Percentiles rank a stretch among this genome's conserved stretches.
Evolutionary conservation across 116 monocot species (phyloP).

Genomic region (Cymodocea nodosa): DNA sequence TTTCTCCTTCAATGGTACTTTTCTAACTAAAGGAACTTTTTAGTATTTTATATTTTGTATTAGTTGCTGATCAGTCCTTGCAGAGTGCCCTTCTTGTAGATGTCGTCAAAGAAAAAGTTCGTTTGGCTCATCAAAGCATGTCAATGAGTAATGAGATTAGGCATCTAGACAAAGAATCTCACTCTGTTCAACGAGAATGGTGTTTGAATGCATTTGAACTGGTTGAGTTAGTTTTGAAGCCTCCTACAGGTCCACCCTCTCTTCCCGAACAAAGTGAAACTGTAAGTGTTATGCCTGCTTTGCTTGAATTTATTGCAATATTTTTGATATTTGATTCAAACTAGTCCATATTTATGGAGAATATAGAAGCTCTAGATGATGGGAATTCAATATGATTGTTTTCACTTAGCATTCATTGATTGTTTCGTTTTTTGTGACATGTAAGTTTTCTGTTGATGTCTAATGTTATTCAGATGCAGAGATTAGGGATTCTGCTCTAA

Average conservation of each 20-base stretch:
- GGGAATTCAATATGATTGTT: too few relatives aligned
- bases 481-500: too few relatives aligned
- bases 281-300: constrained; percentile 20
- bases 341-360: not conserved
- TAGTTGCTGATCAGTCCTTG: not conserved
- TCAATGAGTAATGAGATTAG: constrained; percentile 6
- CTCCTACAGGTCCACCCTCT: constrained; percentile 69
- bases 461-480: too few relatives aligned
- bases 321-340: not conserved
- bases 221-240: constrained; percentile 62
- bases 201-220: constrained; percentile 57
- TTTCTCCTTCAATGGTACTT: constrained; percentile 68
- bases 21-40: not conserved
- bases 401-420: too few relatives aligned
- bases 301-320: not conserved
- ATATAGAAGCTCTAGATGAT: too few relatives aligned
- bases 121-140: constrained; percentile 9
- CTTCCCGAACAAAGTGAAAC: constrained; percentile 72
- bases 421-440: too few relatives aligned
- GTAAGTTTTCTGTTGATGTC: too few relatives aligned
- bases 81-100: constrained; percentile 83
- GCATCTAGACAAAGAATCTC: constrained; percentile 6
- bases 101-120: constrained; percentile 45
- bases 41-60: not conserved
- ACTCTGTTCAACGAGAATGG: constrained; percentile 1